Evolutionary conservation across 2,329 filamentous ascomycete genomes (phyloP).

Genomic region (Aspergillus sp.): DNA sequence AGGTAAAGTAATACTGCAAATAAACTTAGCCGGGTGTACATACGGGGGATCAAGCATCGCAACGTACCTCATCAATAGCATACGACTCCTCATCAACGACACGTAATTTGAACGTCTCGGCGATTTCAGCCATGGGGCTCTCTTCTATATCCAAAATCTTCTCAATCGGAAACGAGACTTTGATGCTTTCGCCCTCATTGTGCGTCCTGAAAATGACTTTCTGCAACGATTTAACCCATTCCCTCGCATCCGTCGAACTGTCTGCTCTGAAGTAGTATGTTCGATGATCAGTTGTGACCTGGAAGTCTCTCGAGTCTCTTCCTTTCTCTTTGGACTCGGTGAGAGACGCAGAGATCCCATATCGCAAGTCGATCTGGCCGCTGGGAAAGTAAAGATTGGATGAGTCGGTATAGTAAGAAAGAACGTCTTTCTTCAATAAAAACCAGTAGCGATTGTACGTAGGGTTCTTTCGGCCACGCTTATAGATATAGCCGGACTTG

Average conservation of each 20-base stretch:
- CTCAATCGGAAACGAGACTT: conserved; percentile 84
- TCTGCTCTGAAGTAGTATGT: conserved; percentile 89
- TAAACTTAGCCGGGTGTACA: conserved; percentile 15
- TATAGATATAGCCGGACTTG: conserved; percentile 86
- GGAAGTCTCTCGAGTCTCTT: conserved; percentile 74
- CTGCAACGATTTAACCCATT: conserved; percentile 94
- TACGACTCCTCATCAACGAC: conserved; percentile 93
- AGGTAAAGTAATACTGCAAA: conserved; percentile 86
- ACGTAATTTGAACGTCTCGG: conserved; percentile 88
- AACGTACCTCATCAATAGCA: conserved; percentile 81
- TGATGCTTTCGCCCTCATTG: conserved; percentile 95
- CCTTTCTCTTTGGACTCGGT: conserved; percentile 65
- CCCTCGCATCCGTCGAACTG: conserved; percentile 81
- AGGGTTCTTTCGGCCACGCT: conserved; percentile 83
- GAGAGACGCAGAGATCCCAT: conserved; percentile 82
- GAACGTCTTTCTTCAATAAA: conserved; percentile 82
- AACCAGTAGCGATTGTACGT: conserved; percentile 94
- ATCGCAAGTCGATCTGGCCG: conserved; percentile 87
- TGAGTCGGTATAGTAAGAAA: conserved; percentile 84
- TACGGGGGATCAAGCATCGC: background rate
- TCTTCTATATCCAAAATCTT: conserved; percentile 93
- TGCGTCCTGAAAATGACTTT: conserved; percentile 94
- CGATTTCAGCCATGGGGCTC: conserved; percentile 84
- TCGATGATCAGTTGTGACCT: conserved; percentile 76
- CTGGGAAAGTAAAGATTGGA: conserved; percentile 88